Evolutionary conservation across 2,329 filamentous ascomycete genomes (phyloP), one percentile per base, ranked within the genome.

Genomic region (Phoma sp.): DNA sequence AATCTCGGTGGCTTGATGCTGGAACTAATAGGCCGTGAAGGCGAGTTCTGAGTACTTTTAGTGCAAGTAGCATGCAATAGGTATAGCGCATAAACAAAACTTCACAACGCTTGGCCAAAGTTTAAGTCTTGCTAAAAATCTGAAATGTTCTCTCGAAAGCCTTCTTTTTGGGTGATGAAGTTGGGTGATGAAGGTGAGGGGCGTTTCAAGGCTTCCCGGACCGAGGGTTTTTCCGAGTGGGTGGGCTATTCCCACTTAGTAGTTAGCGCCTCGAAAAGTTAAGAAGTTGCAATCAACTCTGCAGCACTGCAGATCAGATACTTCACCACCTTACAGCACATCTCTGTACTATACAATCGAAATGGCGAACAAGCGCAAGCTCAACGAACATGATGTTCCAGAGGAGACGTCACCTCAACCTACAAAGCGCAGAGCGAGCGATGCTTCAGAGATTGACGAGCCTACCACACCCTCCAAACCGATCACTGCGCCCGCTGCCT

Each of bases 331-430:
- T 20, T 23, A 30, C 43, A 46, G 21, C 26, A 23, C 25, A 28
- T 23, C 29, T 32, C 25, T 33, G 33, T 28, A 34, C 38, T 5
- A 52, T 20, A 52, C 20, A 15, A 15, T 42, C 23, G 53, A 33
- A 11, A 57, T 56, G 53, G 52, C 57, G 3, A 50, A 57, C 71
- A 82, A 82, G 66, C 78, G 80, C 58, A 82, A 82, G 67, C 67
- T 81, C 55, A 80, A 81, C 61, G 76, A 77, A n/a, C 64, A 77
- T 36, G 76, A 80, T 49, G 73, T 78, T 1, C 79, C 80, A 2
- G 77, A 80, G 60, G 69, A 53, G 20, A 61, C 62, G 33, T 59
- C 62, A 5, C 48, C 61, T 1, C 58, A 46, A 20, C 45, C 52
- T 11, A 38, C 51, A 14, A 56, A 62, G 47, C 62, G 56, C 52